Base-by-base conservation (phyloP, 1,284 basidiomycete species). In the Psilocybe mexicana region DNA sequence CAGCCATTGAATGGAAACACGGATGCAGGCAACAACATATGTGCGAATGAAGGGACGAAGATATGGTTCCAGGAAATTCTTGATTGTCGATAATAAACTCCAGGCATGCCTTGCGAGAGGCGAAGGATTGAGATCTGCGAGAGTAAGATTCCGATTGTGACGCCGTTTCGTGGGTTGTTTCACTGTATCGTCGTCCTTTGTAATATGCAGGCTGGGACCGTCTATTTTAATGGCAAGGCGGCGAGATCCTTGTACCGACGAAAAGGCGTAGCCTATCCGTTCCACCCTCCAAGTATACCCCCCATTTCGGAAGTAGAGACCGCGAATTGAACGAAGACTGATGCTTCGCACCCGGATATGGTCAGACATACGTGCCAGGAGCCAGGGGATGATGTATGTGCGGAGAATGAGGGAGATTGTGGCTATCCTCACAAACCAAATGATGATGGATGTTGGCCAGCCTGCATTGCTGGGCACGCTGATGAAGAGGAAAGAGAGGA, bases 271-370 rank as follows among this genome's bases (percentile, higher is more conserved):
- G 42, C 84, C 81, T 52, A 91, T 81, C 53, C 90, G 85, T 57
- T 91, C 88, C 11, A 87, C 75, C 43, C 77, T 80, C 72, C 82
- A 81, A 42, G 79, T 83, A 54, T 78, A 74, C 52, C 69, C 72
- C 43, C 84, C 83, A 43, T 74, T 76, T 50, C 81, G 79, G 58
- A 90, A 79, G 71, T 87, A 90, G 38, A 92, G 74, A 25, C 90
- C 89, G 47, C 87, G 84, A 61, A 92, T 83, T 25, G 90, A 92
- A 53, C 87, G 82, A 43, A 89, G 73, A 67, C 90, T 91, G 56
- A 91, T 79, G 66, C 86, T 90, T 43, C 84, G 80, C 30, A 90
- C 78, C 23, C 83, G 83, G 59, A 91, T 74, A 62, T 83, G 86
- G 48, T 77, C 79, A 8, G 86, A 87, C 57, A 85, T 72, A 42